These are phyloP conservation scores for Rhizophora apiculata DNA, from an alignment of 345 rosid species.

Conservation along the genomic window DNA sequence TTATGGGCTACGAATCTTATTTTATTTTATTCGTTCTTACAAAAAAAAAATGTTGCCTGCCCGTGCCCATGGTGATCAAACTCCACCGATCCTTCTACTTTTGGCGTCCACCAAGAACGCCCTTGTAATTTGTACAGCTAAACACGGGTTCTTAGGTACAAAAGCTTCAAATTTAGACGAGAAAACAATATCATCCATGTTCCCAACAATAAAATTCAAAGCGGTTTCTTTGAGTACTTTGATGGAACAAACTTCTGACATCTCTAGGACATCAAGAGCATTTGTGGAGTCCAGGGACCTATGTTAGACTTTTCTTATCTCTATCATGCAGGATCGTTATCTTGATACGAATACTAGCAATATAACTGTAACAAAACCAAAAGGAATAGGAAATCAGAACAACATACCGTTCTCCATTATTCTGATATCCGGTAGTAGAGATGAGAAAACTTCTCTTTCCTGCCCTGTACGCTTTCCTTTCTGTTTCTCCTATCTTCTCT, in stretches of 20 bases:
- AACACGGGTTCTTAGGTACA: conserved; percentile 50
- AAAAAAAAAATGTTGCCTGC: background rate
- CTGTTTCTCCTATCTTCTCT: too few relatives aligned
- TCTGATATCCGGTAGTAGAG: too few relatives aligned
- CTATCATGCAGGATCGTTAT: too few relatives aligned
- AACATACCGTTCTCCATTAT: too few relatives aligned
- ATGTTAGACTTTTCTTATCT: too few relatives aligned
- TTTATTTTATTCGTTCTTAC: too few relatives aligned
- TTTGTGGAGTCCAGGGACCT: conserved; percentile 42
- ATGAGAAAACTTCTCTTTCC: too few relatives aligned
- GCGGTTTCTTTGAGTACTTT: conserved; percentile 49
- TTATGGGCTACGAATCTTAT: too few relatives aligned
- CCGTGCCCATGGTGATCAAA: background rate
- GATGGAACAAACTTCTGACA: conserved; percentile 55
- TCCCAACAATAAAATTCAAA: conserved; percentile 48
- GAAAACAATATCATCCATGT: conserved; percentile 60
- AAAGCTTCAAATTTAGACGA: conserved; percentile 57
- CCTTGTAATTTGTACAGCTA: conserved; percentile 66
- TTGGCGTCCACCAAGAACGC: conserved; percentile 51
- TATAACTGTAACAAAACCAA: too few relatives aligned
- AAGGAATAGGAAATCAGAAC: too few relatives aligned
- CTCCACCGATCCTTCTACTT: conserved; percentile 24
- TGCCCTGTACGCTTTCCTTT: too few relatives aligned
- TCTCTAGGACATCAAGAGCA: conserved; percentile 60
- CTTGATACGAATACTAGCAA: too few relatives aligned